Evolutionary conservation across 1,139 yeast genomes (phyloP).

Genomic region (Candida dubliniensis): DNA sequence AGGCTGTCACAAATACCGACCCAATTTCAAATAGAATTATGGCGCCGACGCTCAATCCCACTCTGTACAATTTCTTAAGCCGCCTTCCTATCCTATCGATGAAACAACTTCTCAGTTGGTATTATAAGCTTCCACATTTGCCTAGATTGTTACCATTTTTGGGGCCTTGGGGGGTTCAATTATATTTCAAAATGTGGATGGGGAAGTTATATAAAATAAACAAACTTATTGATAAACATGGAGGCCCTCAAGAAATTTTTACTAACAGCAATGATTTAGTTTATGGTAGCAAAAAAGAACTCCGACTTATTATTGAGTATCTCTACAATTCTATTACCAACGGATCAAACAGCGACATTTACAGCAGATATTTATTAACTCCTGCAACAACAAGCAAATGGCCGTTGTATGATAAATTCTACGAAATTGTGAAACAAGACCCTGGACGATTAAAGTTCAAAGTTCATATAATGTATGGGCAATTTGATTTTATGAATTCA

Average conservation of each 20-base stretch:
- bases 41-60: constrained; percentile 41
- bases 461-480: constrained; percentile 69
- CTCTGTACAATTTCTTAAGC: constrained; percentile 38
- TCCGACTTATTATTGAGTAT: constrained; percentile 52
- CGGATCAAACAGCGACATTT: constrained; percentile 65
- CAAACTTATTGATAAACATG: constrained; percentile 34
- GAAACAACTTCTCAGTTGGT: constrained; percentile 35
- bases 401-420: constrained; percentile 69
- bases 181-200: constrained; percentile 47
- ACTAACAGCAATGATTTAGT: constrained; percentile 29
- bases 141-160: constrained; percentile 43
- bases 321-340: constrained; percentile 60
- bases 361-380: constrained; percentile 61
- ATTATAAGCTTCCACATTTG: constrained; percentile 42
- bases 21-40: constrained; percentile 16
- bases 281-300: constrained; percentile 45
- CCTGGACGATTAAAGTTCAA: constrained; percentile 33
- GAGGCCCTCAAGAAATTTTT: constrained; percentile 31
- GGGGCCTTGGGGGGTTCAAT: constrained; percentile 54
- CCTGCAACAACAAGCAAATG: constrained; percentile 77
- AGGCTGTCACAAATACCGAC: constrained; percentile 51
- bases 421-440: constrained; percentile 22
- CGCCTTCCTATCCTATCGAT: constrained; percentile 44
- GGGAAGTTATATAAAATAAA: constrained; percentile 46
- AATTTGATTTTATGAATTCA: constrained; percentile 83